Conservation (phyloP, 306 rosid genomes). For the Dalbergia oliveri region DNA sequence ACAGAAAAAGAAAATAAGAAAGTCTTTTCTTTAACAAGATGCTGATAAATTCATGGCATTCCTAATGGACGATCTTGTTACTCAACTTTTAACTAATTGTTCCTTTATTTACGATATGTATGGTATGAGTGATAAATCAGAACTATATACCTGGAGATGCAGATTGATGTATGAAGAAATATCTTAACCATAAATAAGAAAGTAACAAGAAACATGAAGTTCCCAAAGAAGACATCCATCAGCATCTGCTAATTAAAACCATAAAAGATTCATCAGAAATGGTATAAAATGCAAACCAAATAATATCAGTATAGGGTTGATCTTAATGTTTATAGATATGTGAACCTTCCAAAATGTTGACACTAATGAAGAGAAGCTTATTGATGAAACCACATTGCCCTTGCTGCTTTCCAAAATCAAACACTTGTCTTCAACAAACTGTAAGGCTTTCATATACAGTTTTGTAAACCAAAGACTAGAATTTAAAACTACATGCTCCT, state of each 20-base stretch:
- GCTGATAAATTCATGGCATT: conserved; percentile 15
- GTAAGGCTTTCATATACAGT: conserved; percentile 54
- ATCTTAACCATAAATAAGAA: conserved; percentile 61
- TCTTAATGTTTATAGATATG: conserved; percentile 19
- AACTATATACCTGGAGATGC: conserved; percentile 60
- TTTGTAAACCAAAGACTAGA: conserved; percentile 37
- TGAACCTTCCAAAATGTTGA: conserved; percentile 75
- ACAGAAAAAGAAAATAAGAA: neutral
- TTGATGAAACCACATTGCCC: conserved; percentile 56
- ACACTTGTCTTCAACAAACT: conserved; percentile 63
- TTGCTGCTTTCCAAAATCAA: conserved; percentile 63
- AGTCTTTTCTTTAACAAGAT: neutral
- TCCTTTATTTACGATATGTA: conserved; percentile 33
- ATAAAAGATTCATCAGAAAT: conserved; percentile 30
- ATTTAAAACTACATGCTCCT: conserved; percentile 9
- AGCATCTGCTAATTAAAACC: conserved; percentile 61
- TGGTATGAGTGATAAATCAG: conserved; percentile 14
- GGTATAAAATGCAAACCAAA: conserved; percentile 40
- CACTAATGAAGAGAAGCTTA: conserved; percentile 58
- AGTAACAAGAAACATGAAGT: conserved; percentile 68
- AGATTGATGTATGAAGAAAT: conserved; percentile 58
- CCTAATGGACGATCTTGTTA: conserved; percentile 24
- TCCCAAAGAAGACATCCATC: conserved; percentile 69
- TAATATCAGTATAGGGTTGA: conserved; percentile 27
- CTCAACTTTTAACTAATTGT: conserved; percentile 9